Base-by-base conservation (phyloP, 805 yeast genomes). In the Candida rishiriensis region DNA sequence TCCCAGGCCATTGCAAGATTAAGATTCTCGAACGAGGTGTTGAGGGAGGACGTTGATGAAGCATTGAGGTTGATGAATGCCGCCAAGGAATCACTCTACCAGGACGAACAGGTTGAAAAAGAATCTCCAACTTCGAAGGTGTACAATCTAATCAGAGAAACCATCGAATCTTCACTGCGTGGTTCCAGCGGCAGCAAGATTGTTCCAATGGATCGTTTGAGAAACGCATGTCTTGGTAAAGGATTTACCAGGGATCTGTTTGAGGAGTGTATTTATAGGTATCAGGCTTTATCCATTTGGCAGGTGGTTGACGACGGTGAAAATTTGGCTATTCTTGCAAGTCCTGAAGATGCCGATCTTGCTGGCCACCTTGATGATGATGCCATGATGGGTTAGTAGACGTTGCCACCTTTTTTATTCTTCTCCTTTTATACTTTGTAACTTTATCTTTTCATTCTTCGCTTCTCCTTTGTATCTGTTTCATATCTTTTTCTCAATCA, bases 1-100 rank as follows among this genome's bases (percentile, higher is more conserved):
- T 78, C 99, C 1, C 98, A 91, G 68, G 99, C 97, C 1, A 73
- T 87, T 50, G 98, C 99, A 0, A 77, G 97, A 56, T 73, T 93
- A 46, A 76, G 97, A 59, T 88, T 93, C 61, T 82, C 83, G 46
- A 74, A 83, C 49, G 67, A 60, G 15, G 98, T 93, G 8, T 73
- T 71, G 29, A 68, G 73, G 36, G 86, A 79, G 46, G 98, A 93
- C 65, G 97, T 93, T 34, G 98, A 93, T 59, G 99, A 93, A 68
- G 97, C 99, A 0, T 70, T 93, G 57, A 78, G 99, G 58, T 75
- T 93, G 53, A 72, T 83, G 45, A 83, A 83, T 55, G 95, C 87
- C 12, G 88, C 96, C n/a, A 87, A 90, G 65, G 81, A 85, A 46
- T 85, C 96, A 8, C 73, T 91, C 56, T 76, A 77, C 51, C 72